These are phyloP conservation scores for Pisolithus orientalis DNA, from an alignment of 768 basidiomycete species.

Conservation along the genomic window DNA sequence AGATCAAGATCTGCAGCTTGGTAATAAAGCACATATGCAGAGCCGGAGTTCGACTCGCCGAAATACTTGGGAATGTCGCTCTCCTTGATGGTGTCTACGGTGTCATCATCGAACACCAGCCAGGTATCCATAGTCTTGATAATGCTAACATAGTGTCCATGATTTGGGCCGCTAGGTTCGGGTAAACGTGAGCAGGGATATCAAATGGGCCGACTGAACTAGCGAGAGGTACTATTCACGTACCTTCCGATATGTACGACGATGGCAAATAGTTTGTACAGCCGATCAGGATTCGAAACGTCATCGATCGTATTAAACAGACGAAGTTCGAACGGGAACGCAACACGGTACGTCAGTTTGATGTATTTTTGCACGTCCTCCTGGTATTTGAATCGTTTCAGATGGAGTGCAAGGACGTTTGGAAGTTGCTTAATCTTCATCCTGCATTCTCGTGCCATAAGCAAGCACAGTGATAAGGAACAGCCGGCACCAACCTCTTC, in stretches of 20 bases:
- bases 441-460: constrained; percentile 34
- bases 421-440: constrained; percentile 99
- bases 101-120: constrained; percentile 95
- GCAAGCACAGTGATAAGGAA: background rate
- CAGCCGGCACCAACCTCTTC: constrained; percentile 57
- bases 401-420: constrained; percentile 89
- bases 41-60: constrained; percentile 82
- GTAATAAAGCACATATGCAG: constrained; percentile 96
- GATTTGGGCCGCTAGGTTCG: constrained; percentile 79
- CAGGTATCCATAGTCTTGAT: constrained; percentile 81
- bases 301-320: constrained; percentile 98
- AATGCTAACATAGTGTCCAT: constrained; percentile 96
- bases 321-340: constrained; percentile 91
- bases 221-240: constrained; percentile 31
- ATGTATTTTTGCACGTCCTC: constrained; percentile 86
- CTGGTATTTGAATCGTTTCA: constrained; percentile 99
- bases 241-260: constrained; percentile 99
- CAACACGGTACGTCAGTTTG: constrained; percentile 94
- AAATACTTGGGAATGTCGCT: constrained; percentile 90
- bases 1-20: constrained; percentile 86
- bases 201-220: constrained; percentile 8
- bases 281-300: constrained; percentile 80
- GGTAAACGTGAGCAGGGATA: constrained; percentile 8
- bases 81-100: constrained; percentile 83
- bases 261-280: constrained; percentile 93